Percentiles rank a stretch among this genome's conserved stretches.
These are phyloP conservation scores for Pyrenula massariospora DNA, from an alignment of 495 filamentous ascomycete genomes.

Conservation along the genomic window DNA sequence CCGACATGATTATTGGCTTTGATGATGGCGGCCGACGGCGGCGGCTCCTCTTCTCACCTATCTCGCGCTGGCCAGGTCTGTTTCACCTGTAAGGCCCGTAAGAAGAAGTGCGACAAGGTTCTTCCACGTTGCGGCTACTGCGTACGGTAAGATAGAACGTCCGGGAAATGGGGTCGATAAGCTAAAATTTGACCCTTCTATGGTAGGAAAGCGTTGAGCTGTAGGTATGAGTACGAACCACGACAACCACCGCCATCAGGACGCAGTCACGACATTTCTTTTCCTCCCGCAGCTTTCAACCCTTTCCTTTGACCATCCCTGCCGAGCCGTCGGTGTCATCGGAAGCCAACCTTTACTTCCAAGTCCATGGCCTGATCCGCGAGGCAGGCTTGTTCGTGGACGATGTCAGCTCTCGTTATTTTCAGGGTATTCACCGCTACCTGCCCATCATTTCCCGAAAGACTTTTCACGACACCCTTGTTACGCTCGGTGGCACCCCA, in stretches of 20 bases:
- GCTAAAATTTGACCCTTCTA: not conserved
- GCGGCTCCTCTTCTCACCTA: not conserved
- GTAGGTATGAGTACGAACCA: not conserved
- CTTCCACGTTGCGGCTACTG: constrained; percentile 24
- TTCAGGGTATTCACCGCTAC: constrained; percentile 20
- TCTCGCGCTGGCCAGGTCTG: constrained; percentile 5
- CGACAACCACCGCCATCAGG: not conserved
- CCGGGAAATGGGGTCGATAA: not conserved
- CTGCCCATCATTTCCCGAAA: constrained; percentile 23
- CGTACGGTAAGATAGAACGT: constrained; percentile 10
- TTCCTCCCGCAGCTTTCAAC: constrained; percentile 4
- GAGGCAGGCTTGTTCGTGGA: constrained; percentile 17
- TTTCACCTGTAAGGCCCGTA: constrained; percentile 19
- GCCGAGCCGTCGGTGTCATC: constrained; percentile 1
- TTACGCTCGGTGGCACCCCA: constrained; percentile 7
- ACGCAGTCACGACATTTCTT: constrained; percentile 4
- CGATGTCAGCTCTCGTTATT: constrained; percentile 22
- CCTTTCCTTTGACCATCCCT: constrained; percentile 2
- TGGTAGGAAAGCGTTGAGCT: constrained; percentile 2
- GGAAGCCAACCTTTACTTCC: constrained; percentile 7
- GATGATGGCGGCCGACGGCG: not conserved
- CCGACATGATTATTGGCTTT: not conserved
- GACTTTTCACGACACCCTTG: constrained; percentile 15
- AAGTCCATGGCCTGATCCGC: constrained; percentile 18
- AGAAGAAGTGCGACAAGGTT: constrained; percentile 25